Conservation (phyloP, 176 grass and related monocot species). For the Saccharum officinarum region DNA sequence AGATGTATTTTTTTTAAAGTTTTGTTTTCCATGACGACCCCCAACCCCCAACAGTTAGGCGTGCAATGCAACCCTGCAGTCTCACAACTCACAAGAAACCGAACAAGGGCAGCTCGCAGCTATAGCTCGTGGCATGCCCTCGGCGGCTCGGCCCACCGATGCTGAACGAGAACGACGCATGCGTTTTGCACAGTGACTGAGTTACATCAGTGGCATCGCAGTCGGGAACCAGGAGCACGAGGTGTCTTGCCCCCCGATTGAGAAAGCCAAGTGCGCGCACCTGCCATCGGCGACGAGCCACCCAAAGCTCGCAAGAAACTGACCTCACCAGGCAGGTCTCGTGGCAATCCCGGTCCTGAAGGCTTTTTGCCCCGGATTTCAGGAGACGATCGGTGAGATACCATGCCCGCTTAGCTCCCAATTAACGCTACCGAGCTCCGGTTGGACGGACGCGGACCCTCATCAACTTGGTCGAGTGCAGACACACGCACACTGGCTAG, state of each 20-base stretch:
- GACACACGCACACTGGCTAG: background rate
- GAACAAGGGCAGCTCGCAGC: background rate
- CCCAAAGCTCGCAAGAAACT: conserved; percentile 6
- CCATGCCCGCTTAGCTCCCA: background rate
- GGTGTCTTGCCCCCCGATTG: background rate
- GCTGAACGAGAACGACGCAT: conserved; percentile 35
- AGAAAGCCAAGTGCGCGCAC: background rate
- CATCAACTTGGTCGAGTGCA: conserved; percentile 15
- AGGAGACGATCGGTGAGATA: conserved; percentile 8
- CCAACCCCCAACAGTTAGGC: background rate
- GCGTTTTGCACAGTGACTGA: background rate
- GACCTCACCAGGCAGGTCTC: background rate
- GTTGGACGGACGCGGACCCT: background rate
- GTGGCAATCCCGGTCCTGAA: conserved; percentile 3
- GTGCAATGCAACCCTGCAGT: background rate
- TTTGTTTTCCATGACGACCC: background rate
- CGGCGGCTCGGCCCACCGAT: background rate
- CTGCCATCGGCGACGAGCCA: background rate
- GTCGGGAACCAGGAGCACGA: conserved; percentile 7
- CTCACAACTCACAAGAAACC: background rate
- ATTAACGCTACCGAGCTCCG: background rate
- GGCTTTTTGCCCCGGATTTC: conserved; percentile 38
- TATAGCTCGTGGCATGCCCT: background rate
- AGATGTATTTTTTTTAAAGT: background rate
- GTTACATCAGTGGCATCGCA: background rate